These are phyloP conservation scores for Agrostemma githago DNA, from an alignment of 148 eudicot species.

Conservation along the genomic window DNA sequence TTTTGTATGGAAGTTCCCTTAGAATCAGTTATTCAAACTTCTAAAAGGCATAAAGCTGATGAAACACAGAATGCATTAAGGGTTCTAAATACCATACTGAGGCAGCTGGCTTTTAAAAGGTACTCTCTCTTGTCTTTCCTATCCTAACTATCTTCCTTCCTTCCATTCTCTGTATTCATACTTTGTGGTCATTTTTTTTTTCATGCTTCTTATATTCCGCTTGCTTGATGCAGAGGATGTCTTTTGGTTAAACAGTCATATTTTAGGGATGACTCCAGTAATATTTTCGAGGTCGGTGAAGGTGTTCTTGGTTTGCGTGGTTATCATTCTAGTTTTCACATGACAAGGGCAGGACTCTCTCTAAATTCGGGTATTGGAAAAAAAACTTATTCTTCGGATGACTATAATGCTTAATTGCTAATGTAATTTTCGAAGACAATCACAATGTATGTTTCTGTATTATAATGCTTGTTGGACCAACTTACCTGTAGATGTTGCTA, in stretches of 20 bases:
- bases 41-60: slow-evolving; percentile 40
- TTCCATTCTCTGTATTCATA: not conserved
- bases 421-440: slow-evolving; percentile 3
- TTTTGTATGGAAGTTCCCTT: slow-evolving; percentile 50
- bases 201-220: slow-evolving; percentile 9
- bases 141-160: not conserved
- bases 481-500: slow-evolving; percentile 63
- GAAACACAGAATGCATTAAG: slow-evolving; percentile 49
- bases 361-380: slow-evolving; percentile 63
- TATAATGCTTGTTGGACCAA: slow-evolving; percentile 10
- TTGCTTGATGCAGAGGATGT: slow-evolving; percentile 60
- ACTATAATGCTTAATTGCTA: slow-evolving; percentile 6
- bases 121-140: slow-evolving; percentile 13
- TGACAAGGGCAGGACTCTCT: slow-evolving; percentile 70
- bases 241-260: slow-evolving; percentile 79
- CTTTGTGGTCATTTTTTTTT: slow-evolving; percentile 10
- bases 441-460: not conserved
- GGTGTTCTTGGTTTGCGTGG: slow-evolving; percentile 70
- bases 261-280: slow-evolving; percentile 67
- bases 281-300: slow-evolving; percentile 60
- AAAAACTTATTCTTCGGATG: not conserved
- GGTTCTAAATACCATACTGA: slow-evolving; percentile 60
- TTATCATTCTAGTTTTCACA: slow-evolving; percentile 71
- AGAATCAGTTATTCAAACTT: slow-evolving; percentile 32
- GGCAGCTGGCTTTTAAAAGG: slow-evolving; percentile 68